Evolutionary conservation across 2,329 filamentous ascomycete species (phyloP), one percentile per base, ranked within the genome.

Genomic region (Cercospora sp.): DNA sequence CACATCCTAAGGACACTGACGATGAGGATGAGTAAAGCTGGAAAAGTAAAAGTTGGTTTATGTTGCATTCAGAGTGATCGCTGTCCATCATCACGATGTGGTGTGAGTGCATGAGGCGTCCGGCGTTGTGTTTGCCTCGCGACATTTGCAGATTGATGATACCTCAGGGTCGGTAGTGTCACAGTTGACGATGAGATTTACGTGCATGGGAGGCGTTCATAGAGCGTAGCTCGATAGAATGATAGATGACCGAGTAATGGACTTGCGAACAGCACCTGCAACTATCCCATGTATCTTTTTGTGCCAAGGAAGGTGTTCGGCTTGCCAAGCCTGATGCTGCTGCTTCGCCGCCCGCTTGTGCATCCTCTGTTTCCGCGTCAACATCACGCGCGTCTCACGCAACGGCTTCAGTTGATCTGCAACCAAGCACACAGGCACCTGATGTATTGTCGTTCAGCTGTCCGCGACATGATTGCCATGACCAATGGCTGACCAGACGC

Each of bases 1-100:
- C 91, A 32, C 89, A 91, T 78, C 91, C 91, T 6, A 81, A 81
- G 8, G 91, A 94, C 79, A 93, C 90, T 18, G 91, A 94, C 74
- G 91, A 93, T 71, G 92, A 94, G 79, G 88, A 76, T 18, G 64
- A 60, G 18, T 66, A 66, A 21, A 61, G 28, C 13, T n/a, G 37
- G 13, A n/a, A 45, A 49, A 30, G 78, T 77, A 45, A 9, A 9
- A 28, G 13, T 30, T 60, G 24, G 62, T 49, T 60, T 58, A 37
- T 60, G 61, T 18, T 68, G 66, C 65, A 68, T 63, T 24, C 24
- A 24, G 45, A 61, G 34, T 49, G 3, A 4, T 28, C 30, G 49
- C 7, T 26, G 43, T 58, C 51, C 30, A 57, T 66, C 57, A 28
- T 65, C 34, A 18, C 37, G 64, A 43, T 65, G 53, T 58, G 55